Percentiles rank a stretch among this genome's conserved stretches.
phyloP scores from a whole-genome alignment of 768 basidiomycete genomes.

The Phylloporus arenicola region DNA sequence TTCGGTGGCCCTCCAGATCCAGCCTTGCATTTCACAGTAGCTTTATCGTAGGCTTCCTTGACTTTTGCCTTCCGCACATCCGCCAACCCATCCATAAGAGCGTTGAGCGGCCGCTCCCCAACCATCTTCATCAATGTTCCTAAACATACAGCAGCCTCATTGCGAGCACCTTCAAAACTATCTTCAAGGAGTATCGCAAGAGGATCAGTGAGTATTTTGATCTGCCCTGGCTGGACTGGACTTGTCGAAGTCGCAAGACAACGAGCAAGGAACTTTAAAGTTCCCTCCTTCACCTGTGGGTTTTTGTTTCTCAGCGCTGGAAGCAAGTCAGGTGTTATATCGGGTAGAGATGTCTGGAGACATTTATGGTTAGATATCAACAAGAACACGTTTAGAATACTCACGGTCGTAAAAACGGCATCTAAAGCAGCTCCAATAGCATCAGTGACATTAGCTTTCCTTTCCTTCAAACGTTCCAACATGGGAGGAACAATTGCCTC shows the following conservation, averaged over 20 bases:
- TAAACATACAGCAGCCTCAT: slow-evolving; percentile 82
- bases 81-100: slow-evolving; percentile 76
- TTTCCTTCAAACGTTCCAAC: slow-evolving; percentile 89
- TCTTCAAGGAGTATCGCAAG: slow-evolving; percentile 80
- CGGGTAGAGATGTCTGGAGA: slow-evolving; percentile 66
- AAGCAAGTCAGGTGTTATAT: slow-evolving; percentile 79
- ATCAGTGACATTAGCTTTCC: slow-evolving; percentile 88
- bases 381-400: slow-evolving; percentile 24
- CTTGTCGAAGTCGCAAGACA: slow-evolving; percentile 65
- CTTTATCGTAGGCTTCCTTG: slow-evolving; percentile 88
- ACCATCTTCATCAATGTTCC: slow-evolving; percentile 96
- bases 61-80: slow-evolving; percentile 90
- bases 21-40: slow-evolving; percentile 83
- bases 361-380: slow-evolving; percentile 1
- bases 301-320: slow-evolving; percentile 82
- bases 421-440: slow-evolving; percentile 83
- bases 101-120: slow-evolving; percentile 87
- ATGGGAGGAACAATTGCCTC: slow-evolving; percentile 69
- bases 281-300: slow-evolving; percentile 93
- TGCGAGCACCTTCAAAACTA: slow-evolving; percentile 80
- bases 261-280: slow-evolving; percentile 79
- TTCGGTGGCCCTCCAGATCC: slow-evolving; percentile 51
- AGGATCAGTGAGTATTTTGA: slow-evolving; percentile 77
- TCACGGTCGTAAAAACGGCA: slow-evolving; percentile 78
- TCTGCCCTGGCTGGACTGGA: slow-evolving; percentile 66